Conservation (phyloP, 352 stramenopile genomes). For the Globisporangium perplexum region DNA sequence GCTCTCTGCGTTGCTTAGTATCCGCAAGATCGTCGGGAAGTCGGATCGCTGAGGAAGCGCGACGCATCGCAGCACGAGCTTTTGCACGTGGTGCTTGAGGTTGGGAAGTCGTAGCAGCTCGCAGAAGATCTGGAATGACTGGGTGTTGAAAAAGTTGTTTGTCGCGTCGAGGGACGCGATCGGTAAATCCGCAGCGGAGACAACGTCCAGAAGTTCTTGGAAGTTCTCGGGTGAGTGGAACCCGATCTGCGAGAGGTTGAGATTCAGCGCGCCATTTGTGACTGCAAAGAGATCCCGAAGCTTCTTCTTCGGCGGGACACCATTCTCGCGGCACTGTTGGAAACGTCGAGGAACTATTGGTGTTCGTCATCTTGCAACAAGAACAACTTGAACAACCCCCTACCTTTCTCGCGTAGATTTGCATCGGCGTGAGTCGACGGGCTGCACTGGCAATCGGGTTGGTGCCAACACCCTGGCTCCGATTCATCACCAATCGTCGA, state of each 20-base stretch:
- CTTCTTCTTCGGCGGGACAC: constrained; percentile 26
- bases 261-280: constrained; percentile 25
- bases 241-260: constrained; percentile 44
- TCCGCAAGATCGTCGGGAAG: constrained; percentile 32
- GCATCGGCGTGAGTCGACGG: constrained; percentile 10
- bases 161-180: constrained; percentile 44
- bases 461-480: background rate
- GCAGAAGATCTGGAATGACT: constrained; percentile 43
- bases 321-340: constrained; percentile 37
- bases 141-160: constrained; percentile 60
- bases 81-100: constrained; percentile 27
- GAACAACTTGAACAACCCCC: background rate
- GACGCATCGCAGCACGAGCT: constrained; percentile 37
- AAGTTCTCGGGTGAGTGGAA: constrained; percentile 53
- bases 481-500: constrained; percentile 16
- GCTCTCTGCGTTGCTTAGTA: constrained; percentile 23
- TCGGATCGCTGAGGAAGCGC: constrained; percentile 40
- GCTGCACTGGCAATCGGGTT: background rate
- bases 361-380: background rate
- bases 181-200: constrained; percentile 23
- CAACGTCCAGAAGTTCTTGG: constrained; percentile 41
- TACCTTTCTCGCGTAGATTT: constrained; percentile 45
- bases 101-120: constrained; percentile 30
- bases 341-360: background rate
- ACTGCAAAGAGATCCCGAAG: constrained; percentile 36